Base-by-base conservation (phyloP, 257 asterid species). In the Solanum acaule region DNA sequence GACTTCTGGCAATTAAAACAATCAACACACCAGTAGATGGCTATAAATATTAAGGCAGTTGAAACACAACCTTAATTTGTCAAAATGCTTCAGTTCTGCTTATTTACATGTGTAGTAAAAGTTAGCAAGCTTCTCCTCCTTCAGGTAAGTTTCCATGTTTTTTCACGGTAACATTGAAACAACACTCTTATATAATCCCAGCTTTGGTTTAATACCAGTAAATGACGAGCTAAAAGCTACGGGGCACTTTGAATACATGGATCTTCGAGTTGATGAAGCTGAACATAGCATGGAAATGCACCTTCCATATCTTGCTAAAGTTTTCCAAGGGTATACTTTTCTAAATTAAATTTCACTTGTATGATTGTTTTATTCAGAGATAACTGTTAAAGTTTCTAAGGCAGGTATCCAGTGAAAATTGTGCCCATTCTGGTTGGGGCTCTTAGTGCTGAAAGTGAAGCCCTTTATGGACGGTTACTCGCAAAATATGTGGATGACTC, bases 281-380 rank as follows among this genome's bases (percentile, higher is more conserved):
- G 99, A 97, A 89, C 99, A 97, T 90, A 97, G 99, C 95, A 97
- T 97, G 99, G 99, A 97, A 90, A 96, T 97, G 99, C 99, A 97
- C 95, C 91, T 97, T 75, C 99, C 99, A 2, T 97, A 96, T 93
- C 94, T 97, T 81, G 99, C 95, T 88, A 94, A 96, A 94, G 94
- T 97, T 70, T 96, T 97, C 91, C 93, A 93, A 89, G 99, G 99
- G 99, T 97, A 93, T 18, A 89, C 87, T 86, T 90, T 88, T 40
- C 77, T 33, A 84, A 82, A 59, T 59, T 75, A 77, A 31, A 65
- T 35, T 68, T 75, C 25, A 35, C 40, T 12, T 14, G 82, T 38
- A 25, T 27, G 61, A 86, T 31, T 37, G 38, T 35, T 84, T 46
- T 15, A 44, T n/a, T 84, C 42, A 71, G 84, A 59, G 89, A 56